These are phyloP conservation scores for Capsella rubella DNA, from an alignment of 441 rosid species.

Conservation along the genomic window DNA sequence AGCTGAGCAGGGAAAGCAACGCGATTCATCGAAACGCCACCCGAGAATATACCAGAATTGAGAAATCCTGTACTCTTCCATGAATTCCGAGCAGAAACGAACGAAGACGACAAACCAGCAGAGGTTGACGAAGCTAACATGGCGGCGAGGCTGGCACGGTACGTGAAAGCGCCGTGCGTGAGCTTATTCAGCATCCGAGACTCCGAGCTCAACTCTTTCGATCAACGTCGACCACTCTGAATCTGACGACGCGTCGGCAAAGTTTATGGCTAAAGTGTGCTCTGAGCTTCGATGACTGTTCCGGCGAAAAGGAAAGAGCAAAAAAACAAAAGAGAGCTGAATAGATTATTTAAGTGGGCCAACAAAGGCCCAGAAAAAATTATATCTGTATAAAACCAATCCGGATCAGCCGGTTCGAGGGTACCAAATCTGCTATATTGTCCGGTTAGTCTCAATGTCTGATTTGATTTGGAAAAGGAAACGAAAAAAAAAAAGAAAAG, in stretches of 20 bases:
- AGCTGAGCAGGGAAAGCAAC: slow-evolving; percentile 49
- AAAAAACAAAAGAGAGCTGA: background rate
- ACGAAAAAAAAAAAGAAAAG: background rate
- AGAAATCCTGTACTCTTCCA: slow-evolving; percentile 45
- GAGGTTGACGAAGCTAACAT: slow-evolving; percentile 48
- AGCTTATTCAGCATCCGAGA: slow-evolving; percentile 50
- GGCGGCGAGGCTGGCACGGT: slow-evolving; percentile 51
- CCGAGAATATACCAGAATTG: slow-evolving; percentile 33
- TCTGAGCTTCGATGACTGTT: slow-evolving; percentile 12
- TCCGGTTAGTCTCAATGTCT: slow-evolving; percentile 16
- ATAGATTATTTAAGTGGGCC: slow-evolving; percentile 16
- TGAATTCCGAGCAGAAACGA: slow-evolving; percentile 34
- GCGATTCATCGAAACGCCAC: slow-evolving; percentile 44
- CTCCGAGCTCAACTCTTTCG: slow-evolving; percentile 4
- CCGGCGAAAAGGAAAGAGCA: slow-evolving; percentile 5
- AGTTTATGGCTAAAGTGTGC: slow-evolving; percentile 15
- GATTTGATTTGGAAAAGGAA: background rate
- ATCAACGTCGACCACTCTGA: slow-evolving; percentile 14
- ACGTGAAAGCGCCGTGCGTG: slow-evolving; percentile 48
- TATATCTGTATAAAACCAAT: background rate
- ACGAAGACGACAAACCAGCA: slow-evolving; percentile 39
- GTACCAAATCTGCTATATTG: background rate
- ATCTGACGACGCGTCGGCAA: slow-evolving; percentile 21
- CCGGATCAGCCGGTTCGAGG: background rate
- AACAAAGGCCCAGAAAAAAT: slow-evolving; percentile 7